Conservation (phyloP, 768 basidiomycete species). For the Russula dissimulans region DNA sequence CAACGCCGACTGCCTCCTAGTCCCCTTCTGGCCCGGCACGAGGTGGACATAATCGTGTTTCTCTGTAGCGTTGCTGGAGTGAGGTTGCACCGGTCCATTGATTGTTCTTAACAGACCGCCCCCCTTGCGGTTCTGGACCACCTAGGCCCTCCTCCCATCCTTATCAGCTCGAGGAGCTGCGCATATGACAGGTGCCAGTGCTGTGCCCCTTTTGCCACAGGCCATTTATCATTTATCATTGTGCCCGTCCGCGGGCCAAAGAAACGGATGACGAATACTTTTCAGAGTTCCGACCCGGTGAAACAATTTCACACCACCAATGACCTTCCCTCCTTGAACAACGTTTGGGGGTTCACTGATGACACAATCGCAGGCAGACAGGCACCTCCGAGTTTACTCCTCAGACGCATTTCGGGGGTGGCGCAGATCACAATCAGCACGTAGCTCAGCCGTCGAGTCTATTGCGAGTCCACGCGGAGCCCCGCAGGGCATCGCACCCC, state of each 20-base stretch:
- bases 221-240: background rate
- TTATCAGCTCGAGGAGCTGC: background rate
- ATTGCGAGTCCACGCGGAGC: background rate
- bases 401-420: background rate
- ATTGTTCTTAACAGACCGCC: background rate
- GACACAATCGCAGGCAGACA: background rate
- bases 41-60: background rate
- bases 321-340: background rate
- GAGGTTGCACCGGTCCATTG: background rate
- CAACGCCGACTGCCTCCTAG: background rate
- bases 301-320: background rate
- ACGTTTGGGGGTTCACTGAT: conserved; percentile 7
- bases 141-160: background rate
- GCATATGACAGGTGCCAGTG: background rate
- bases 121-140: background rate
- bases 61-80: background rate
- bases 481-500: background rate
- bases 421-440: background rate
- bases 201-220: background rate
- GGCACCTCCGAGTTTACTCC: too few species aligned
- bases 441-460: background rate
- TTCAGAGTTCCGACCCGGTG: background rate
- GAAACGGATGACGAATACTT: background rate
- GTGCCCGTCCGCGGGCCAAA: background rate
- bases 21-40: background rate